Evolutionary conservation across 108 stramenopile species (phyloP), one percentile per base, ranked within the genome.

Genomic region (Craspedostauros australis): DNA sequence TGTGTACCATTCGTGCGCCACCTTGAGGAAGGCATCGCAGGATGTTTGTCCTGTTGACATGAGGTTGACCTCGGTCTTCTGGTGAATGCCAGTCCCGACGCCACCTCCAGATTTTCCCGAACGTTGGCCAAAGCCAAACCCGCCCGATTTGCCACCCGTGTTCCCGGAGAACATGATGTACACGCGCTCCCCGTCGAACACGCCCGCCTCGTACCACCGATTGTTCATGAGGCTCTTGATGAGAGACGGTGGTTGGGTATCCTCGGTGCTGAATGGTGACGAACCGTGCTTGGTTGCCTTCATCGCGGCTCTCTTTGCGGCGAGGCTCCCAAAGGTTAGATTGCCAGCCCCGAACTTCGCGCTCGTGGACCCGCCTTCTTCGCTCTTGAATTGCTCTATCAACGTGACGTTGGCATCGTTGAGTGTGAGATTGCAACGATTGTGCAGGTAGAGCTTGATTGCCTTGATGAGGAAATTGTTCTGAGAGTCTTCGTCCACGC

Each of bases 391-490:
- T 23, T 22, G 46, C 23, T 22, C 39, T 54, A 14, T 46, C 41
- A 16, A 26, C 18, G 11, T 39, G 36, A 29, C 20, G 33, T 4
- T 42, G 26, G 18, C 23, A 52, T 23, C 37, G 36, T 20, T 3
- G 38, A 21, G 14, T 12, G 44, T 32, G 2, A 43, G 36, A 5
- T 51, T 51, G 8, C 16, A 45, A 6, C 49, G 19, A 7, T 15
- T 22, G 37, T 68, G 57, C 2, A 68, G 18, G 27, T 68, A 68
- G n/a, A 68, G 52, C 30, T 68, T 28, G 27, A 68, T 68, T 5
- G 67, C 67, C 43, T 61, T 60, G 43, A 61, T 53, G 11, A 68
- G 43, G 2, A 54, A 7, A 14, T 23, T 20, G 29, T 68, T 68
- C n/a, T 61, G 42, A 14, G 51, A 31, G 37, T 68, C 67, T 15